Conservation (phyloP, 2,329 filamentous ascomycete species). For the Aspergillus floridensis region DNA sequence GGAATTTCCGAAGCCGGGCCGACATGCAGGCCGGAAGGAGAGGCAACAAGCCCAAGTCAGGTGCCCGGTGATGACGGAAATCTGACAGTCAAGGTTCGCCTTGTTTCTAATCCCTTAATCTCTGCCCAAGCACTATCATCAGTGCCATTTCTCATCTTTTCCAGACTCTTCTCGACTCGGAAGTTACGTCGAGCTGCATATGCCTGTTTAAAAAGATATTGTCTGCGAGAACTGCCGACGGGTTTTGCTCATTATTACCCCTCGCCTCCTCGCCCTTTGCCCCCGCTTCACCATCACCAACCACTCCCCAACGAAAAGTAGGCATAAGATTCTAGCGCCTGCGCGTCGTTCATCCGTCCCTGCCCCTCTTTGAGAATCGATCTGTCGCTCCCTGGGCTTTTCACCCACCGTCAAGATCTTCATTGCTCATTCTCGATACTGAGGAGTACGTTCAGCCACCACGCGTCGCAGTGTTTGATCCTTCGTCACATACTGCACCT, state of each 20-base stretch:
- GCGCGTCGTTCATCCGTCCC: conserved; percentile 3
- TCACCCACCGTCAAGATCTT: not conserved
- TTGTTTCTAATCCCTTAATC: conserved; percentile 8
- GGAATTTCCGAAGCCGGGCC: conserved; percentile 11
- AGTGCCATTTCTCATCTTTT: conserved; percentile 14
- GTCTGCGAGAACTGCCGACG: conserved; percentile 2
- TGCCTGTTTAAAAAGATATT: not conserved
- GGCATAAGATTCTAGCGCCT: conserved; percentile 16
- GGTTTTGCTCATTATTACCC: conserved; percentile 12
- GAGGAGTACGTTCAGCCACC: conserved; percentile 2
- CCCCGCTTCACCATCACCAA: conserved; percentile 10
- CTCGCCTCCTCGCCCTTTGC: conserved; percentile 20
- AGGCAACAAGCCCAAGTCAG: conserved; percentile 16
- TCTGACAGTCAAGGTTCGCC: conserved; percentile 17
- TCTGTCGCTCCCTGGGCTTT: not conserved
- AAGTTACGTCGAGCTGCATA: not conserved
- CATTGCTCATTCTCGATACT: not conserved
- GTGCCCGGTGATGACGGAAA: conserved; percentile 24
- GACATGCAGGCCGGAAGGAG: conserved; percentile 11
- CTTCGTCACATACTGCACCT: conserved; percentile 1
- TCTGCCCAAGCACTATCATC: conserved; percentile 13
- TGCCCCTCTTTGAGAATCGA: conserved; percentile 2
- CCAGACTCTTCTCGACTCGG: conserved; percentile 4
- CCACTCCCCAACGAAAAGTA: conserved; percentile 19
- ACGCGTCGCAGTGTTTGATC: conserved; percentile 14